Evolutionary conservation across 2,329 filamentous ascomycete genomes (phyloP).

Genomic region (Lasiodiplodia citricola): DNA sequence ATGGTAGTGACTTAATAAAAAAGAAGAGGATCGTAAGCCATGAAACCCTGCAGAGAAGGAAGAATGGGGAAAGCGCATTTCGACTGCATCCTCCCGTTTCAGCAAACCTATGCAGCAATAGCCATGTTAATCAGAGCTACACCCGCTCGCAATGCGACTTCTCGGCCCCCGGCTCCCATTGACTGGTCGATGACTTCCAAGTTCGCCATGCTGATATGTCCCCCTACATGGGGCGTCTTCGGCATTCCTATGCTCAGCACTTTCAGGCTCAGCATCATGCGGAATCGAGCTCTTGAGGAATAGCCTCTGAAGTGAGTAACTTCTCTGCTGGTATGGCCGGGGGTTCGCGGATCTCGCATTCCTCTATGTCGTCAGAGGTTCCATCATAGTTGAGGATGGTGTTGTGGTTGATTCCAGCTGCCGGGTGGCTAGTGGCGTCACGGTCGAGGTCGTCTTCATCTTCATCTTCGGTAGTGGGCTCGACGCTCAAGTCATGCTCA

Average conservation of each 20-base stretch:
- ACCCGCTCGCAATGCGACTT: not conserved
- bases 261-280: not conserved
- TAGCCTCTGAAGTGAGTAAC: not conserved
- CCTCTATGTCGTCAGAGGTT: not conserved
- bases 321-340: not conserved
- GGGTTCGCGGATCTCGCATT: not conserved
- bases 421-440: not conserved
- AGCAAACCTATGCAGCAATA: not conserved
- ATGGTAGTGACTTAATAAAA: not conserved
- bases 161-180: not conserved
- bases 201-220: not conserved
- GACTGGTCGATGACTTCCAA: not conserved
- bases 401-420: not conserved
- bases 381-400: not conserved
- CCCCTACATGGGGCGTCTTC: not conserved
- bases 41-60: not conserved
- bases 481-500: not conserved
- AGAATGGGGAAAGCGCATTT: not conserved
- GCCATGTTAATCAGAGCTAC: not conserved
- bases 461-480: not conserved
- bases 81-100: not conserved
- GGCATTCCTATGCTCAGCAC: not conserved
- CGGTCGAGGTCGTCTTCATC: not conserved
- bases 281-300: not conserved
- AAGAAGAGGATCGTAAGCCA: not conserved